These are phyloP conservation scores for Boletellus deceptivus DNA, from an alignment of 1,284 basidiomycete species.

Conservation along the genomic window DNA sequence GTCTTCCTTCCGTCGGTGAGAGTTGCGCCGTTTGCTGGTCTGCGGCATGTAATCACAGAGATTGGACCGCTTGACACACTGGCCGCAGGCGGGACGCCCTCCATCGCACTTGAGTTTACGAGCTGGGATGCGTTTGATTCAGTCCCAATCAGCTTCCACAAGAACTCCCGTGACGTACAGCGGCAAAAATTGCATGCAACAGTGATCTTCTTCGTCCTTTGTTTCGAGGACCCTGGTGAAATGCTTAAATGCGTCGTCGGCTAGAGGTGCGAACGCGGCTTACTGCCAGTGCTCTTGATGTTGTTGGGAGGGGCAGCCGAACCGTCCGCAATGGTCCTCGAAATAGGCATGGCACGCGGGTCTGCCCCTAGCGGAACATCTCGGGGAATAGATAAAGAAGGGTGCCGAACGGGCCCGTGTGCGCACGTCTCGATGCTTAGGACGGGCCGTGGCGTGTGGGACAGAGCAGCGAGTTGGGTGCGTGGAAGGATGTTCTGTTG, in stretches of 20 bases:
- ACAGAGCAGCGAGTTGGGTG: slow-evolving; percentile 42
- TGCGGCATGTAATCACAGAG: slow-evolving; percentile 77
- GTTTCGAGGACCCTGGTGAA: slow-evolving; percentile 43
- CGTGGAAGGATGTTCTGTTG: slow-evolving; percentile 37
- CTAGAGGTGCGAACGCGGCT: slow-evolving; percentile 10
- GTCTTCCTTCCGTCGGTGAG: slow-evolving; percentile 53
- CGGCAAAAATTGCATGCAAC: slow-evolving; percentile 85
- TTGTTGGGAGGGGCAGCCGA: slow-evolving; percentile 23
- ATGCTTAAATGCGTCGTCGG: slow-evolving; percentile 5
- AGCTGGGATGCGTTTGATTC: slow-evolving; percentile 43
- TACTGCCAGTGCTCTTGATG: slow-evolving; percentile 33
- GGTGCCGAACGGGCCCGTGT: slow-evolving; percentile 43
- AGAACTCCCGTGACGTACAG: slow-evolving; percentile 49
- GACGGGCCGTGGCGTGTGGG: slow-evolving; percentile 58
- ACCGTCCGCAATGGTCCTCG: slow-evolving; percentile 40
- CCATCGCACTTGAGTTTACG: slow-evolving; percentile 84
- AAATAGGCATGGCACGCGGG: slow-evolving; percentile 38
- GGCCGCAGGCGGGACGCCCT: slow-evolving; percentile 71
- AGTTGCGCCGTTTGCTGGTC: slow-evolving; percentile 62
- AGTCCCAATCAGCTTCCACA: slow-evolving; percentile 17
- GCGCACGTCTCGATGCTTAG: slow-evolving; percentile 67
- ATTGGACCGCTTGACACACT: slow-evolving; percentile 73
- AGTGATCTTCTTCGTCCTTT: slow-evolving; percentile 74
- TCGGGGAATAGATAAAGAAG: slow-evolving; percentile 47
- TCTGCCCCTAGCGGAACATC: slow-evolving; percentile 45